Conservation (phyloP, 805 yeast genomes). For the Wickerhamiella cacticola region DNA sequence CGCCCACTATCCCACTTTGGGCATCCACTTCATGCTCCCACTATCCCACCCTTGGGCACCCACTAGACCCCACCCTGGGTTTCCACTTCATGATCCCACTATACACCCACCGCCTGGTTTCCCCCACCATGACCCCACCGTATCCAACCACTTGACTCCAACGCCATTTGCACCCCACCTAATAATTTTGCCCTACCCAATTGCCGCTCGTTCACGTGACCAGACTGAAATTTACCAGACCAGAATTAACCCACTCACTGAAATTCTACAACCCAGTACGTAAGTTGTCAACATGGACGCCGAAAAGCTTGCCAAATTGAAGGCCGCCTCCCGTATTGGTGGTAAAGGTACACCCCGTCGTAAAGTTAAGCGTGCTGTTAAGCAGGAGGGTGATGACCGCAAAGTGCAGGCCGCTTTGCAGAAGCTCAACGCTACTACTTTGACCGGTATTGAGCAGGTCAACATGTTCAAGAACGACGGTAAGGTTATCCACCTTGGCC, state of each 20-base stretch:
- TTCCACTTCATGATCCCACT: too few species aligned
- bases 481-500: conserved; percentile 86
- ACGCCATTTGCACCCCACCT: too few species aligned
- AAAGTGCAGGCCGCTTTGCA: conserved; percentile 80
- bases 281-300: conserved; percentile 42
- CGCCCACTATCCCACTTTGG: too few species aligned
- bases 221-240: conserved; percentile 11
- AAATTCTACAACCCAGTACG: neutral
- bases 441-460: conserved; percentile 90
- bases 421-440: conserved; percentile 78
- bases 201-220: conserved; percentile 1
- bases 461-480: conserved; percentile 97
- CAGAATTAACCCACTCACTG: conserved; percentile 8
- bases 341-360: conserved; percentile 69
- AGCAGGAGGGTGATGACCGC: conserved; percentile 60
- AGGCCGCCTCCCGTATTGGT: conserved; percentile 50
- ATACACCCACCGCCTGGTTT: too few species aligned
- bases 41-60: too few species aligned
- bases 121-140: too few species aligned
- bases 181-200: too few species aligned
- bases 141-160: too few species aligned
- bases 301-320: conserved; percentile 71
- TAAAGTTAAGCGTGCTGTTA: conserved; percentile 63
- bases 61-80: too few species aligned
- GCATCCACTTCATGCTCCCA: too few species aligned